Base-by-base conservation (phyloP, 139 green algal species). In the Picochlorum costavermella region DNA sequence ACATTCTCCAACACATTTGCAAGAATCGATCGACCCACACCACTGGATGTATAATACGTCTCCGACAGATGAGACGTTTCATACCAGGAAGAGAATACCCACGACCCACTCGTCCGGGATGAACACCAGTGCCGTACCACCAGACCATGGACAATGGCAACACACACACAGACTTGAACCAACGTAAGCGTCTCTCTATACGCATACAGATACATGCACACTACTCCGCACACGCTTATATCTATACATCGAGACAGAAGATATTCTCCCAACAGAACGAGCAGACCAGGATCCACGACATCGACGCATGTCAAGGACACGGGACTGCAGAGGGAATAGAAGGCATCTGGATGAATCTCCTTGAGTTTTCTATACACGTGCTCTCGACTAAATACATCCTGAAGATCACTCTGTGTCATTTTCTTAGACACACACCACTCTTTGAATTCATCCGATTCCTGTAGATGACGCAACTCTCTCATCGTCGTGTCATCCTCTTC, bases 401-500 rank as follows among this genome's bases (percentile, higher is more conserved):
- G 12, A 17, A 64, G 12, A 51, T 64, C 58, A 59, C 25, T 29
- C 3, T 5, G 12, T 29, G 17, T 64, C 20, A 64, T 29, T 6
- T 50, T 51, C 14, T 50, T 49, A 6, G 14, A 57, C 6, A 8
- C 12, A 51, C n/a, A 20, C 23, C 20, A 64, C 6, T 29, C 4
- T 17, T 29, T 16, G 58, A 64, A 64, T 31, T 8, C 58, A 50
- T 29, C n/a, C 20, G 58, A 57, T 59, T 51, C 17, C 56, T 64
- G 40, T 17, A 64, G 17, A 13, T 17, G 1, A 11, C 58, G n/a
- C 12, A 64, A 25, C 58, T 51, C 58, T 57, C 1, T 49, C n/a
- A 17, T 16, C 11, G 58, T 64, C n/a, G 56, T 17, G 43, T 16
- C 58, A 51, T 59, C 25, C 3, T 50, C 58, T 6, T 50, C 25